Evolutionary conservation across 1,284 basidiomycete species (phyloP).

Genomic region (Cutaneotrichosporon dermatis): DNA sequence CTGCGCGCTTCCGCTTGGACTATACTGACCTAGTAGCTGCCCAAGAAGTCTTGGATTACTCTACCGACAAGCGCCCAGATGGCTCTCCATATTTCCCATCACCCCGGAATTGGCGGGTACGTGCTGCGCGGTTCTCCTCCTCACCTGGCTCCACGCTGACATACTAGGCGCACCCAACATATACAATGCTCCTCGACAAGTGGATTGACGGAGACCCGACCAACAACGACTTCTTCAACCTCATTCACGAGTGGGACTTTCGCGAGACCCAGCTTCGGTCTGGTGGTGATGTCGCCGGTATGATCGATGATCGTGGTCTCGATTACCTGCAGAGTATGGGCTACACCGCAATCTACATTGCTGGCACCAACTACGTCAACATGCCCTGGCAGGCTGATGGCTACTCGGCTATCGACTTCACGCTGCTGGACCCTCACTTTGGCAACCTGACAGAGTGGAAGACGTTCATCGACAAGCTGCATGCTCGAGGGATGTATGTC

Average conservation of each 20-base stretch:
- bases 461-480: slow-evolving; percentile 66
- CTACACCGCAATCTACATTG: slow-evolving; percentile 73
- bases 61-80: slow-evolving; percentile 44
- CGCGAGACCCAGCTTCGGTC: slow-evolving; percentile 79
- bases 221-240: slow-evolving; percentile 81
- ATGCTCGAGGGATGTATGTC: slow-evolving; percentile 76
- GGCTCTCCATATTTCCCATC: slow-evolving; percentile 61
- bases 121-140: neutral
- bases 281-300: slow-evolving; percentile 77
- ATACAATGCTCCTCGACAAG: slow-evolving; percentile 83
- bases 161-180: slow-evolving; percentile 61
- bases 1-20: neutral
- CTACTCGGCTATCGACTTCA: slow-evolving; percentile 87
- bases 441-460: slow-evolving; percentile 76
- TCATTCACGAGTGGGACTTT: slow-evolving; percentile 75
- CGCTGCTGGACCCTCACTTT: slow-evolving; percentile 83
- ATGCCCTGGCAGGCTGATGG: slow-evolving; percentile 95
- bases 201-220: slow-evolving; percentile 84
- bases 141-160: no score
- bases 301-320: slow-evolving; percentile 58
- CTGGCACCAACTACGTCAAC: slow-evolving; percentile 84
- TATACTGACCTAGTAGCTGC: slow-evolving; percentile 52
- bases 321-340: slow-evolving; percentile 89
- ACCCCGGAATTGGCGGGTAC: slow-evolving; percentile 74
- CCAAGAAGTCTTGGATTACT: slow-evolving; percentile 63